Evolutionary conservation across 2,329 filamentous ascomycete genomes (phyloP).

Genomic region (Fusarium veterinarium): DNA sequence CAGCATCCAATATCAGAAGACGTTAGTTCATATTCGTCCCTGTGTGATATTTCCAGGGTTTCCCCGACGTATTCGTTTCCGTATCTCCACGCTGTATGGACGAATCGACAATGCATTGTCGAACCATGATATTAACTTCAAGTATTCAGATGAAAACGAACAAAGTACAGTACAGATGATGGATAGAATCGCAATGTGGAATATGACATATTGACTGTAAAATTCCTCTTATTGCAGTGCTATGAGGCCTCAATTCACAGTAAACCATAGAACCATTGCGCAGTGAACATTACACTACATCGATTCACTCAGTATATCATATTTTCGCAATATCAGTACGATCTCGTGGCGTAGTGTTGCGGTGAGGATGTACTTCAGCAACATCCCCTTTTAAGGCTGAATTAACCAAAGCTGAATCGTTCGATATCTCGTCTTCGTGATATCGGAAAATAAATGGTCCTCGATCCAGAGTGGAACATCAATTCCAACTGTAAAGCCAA

Average conservation of each 20-base stretch:
- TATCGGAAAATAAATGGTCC: conserved; percentile 16
- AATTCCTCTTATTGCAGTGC: background rate
- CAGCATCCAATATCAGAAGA: background rate
- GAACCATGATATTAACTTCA: background rate
- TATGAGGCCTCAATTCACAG: background rate
- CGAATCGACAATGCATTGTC: background rate
- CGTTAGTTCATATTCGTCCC: conserved; percentile 16
- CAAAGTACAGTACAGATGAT: background rate
- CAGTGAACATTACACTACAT: background rate
- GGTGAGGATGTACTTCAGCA: background rate
- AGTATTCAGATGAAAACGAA: background rate
- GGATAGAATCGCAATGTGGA: background rate
- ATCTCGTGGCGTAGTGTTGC: background rate
- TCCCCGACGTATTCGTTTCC: conserved; percentile 39
- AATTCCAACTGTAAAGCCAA: background rate
- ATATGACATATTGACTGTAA: background rate
- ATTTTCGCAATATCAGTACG: background rate
- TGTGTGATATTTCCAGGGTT: conserved; percentile 16
- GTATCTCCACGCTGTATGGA: conserved; percentile 14
- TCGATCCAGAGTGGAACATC: conserved; percentile 18
- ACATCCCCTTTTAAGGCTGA: conserved; percentile 10
- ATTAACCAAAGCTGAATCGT: conserved; percentile 13
- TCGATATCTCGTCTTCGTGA: conserved; percentile 34
- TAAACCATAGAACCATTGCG: background rate
- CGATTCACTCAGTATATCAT: background rate